These are phyloP conservation scores for Aspergillus fischeri DNA, from an alignment of 2,329 filamentous ascomycete species.

Conservation along the genomic window DNA sequence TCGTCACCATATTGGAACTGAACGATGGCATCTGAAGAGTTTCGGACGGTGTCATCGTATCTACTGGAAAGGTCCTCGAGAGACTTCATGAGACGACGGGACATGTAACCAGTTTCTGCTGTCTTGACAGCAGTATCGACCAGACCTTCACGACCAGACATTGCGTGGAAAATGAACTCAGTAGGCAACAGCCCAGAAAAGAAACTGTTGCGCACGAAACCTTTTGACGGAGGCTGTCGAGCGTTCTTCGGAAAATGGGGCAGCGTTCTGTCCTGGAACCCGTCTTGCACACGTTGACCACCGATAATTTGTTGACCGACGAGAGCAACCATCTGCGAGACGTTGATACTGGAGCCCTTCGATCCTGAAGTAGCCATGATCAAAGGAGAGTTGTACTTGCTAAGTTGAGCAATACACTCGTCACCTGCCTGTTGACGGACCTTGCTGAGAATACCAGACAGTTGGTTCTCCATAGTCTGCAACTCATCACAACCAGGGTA, in stretches of 20 bases:
- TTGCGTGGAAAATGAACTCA: constrained; percentile 97
- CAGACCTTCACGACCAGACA: constrained; percentile 95
- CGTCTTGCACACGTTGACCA: constrained; percentile 85
- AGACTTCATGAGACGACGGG: constrained; percentile 94
- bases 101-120: constrained; percentile 99
- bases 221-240: constrained; percentile 88
- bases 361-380: constrained; percentile 98
- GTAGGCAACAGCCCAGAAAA: constrained; percentile 85
- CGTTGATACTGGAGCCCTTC: constrained; percentile 96
- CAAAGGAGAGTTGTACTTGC: constrained; percentile 84
- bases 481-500: constrained; percentile 87
- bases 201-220: constrained; percentile 96
- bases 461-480: constrained; percentile 82
- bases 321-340: constrained; percentile 96
- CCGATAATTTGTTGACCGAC: constrained; percentile 98
- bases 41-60: constrained; percentile 93
- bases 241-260: constrained; percentile 95
- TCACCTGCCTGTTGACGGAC: constrained; percentile 89
- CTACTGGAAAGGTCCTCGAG: constrained; percentile 89
- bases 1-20: constrained; percentile 98
- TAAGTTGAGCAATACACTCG: constrained; percentile 84
- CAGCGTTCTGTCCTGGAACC: constrained; percentile 90
- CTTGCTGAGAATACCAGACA: constrained; percentile 86
- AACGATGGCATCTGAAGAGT: constrained; percentile 80
- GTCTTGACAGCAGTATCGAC: constrained; percentile 99